Evolutionary conservation across 345 rosid genomes (phyloP).

Genomic region (Rhodamnia rubescens): DNA sequence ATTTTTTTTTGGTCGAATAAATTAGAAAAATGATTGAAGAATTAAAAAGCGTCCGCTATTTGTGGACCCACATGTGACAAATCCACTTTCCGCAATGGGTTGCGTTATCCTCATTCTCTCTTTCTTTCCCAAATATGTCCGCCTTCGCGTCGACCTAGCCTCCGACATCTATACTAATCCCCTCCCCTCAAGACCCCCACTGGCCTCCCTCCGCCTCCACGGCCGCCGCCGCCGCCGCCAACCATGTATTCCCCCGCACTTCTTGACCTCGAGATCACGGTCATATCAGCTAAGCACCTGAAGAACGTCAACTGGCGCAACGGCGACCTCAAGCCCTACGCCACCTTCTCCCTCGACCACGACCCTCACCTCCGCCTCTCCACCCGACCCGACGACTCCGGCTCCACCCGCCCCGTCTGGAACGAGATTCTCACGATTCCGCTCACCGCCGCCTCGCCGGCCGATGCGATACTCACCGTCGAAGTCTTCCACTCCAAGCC

Average conservation of each 20-base stretch:
- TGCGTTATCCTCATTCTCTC: not conserved
- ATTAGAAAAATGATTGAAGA: too few relatives aligned
- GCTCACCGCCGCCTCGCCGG: not conserved
- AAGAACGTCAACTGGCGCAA: constrained; percentile 54
- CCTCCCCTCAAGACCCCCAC: not conserved
- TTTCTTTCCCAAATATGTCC: not conserved
- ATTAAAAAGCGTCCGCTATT: not conserved
- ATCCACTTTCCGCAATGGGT: not conserved
- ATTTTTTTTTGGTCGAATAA: too few relatives aligned
- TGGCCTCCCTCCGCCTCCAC: not conserved
- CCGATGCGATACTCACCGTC: constrained; percentile 21
- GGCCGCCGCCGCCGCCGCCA: not conserved
- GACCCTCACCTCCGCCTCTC: constrained; percentile 33
- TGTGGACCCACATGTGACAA: not conserved
- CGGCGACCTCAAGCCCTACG: constrained; percentile 37
- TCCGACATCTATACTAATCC: not conserved
- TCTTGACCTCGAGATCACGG: constrained; percentile 34
- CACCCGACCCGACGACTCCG: constrained; percentile 21
- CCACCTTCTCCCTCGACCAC: constrained; percentile 39
- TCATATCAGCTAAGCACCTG: constrained; percentile 48
- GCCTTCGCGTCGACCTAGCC: not conserved
- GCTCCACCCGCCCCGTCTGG: constrained; percentile 16
- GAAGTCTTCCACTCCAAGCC: constrained; percentile 53
- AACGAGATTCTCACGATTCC: constrained; percentile 12
- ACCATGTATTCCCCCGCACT: constrained; percentile 21